Base-by-base conservation (phyloP, 2,329 filamentous ascomycete species). In the Xylaria sp. region DNA sequence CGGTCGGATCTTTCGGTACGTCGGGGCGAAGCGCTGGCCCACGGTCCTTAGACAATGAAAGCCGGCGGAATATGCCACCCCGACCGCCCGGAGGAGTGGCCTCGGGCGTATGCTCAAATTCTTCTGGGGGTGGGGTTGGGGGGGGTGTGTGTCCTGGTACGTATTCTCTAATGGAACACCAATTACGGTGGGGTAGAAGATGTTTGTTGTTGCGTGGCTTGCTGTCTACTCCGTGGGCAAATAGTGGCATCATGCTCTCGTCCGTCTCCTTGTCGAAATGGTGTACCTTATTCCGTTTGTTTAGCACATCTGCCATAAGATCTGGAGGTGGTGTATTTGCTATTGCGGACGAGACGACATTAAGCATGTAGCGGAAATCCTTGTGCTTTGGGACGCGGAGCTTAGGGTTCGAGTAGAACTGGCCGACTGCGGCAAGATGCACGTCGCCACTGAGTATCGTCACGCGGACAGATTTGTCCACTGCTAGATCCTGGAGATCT, bases 301-400 rank as follows among this genome's bases (percentile, higher is more conserved):
- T 97, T 63, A 99, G 84, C 53, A 96, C 85, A 75, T 99, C 94
- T 4, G 92, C 92, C 80, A 98, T 84, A 71, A 96, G 81, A 54
- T 95, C 91, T 0, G 93, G 90, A 17, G 93, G 92, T 4, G 96
- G 95, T 13, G 90, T 88, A 73, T 99, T 97, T 70, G 90, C 94
- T 73, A 99, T 98, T 11, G 93, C 93, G 0, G 93, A 97, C 1
- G 93, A 96, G 68, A 98, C 88, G 62, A 99, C 80, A 71, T 99
- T 99, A 4, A 93, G 91, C 90, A 99, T 99, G 74, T 99, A 99
- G 64, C 95, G 86, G 72, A 95, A 93, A 74, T 99, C 95, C 67
- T 88, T 88, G 77, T 98, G 92, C 76, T 97, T 98, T 3, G 91
- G 81, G 31, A 97, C 80, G 5, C 79, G 78, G 21, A 94, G 81